These are phyloP conservation scores for Fusarium nygamai DNA, from an alignment of 2,329 filamentous ascomycete species.

Conservation along the genomic window DNA sequence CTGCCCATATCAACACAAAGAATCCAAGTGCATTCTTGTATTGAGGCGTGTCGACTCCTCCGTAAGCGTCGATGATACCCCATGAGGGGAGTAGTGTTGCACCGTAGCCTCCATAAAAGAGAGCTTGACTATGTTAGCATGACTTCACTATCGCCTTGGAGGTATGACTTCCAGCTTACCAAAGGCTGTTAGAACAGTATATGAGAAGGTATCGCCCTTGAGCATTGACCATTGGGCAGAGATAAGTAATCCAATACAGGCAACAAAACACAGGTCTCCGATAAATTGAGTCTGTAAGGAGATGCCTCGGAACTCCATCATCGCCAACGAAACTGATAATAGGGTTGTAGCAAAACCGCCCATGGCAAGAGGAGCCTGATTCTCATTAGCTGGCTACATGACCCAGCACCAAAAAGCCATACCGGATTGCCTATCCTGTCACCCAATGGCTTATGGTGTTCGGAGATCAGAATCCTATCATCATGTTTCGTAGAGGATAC, in stretches of 20 bases:
- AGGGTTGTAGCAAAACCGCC: constrained; percentile 43
- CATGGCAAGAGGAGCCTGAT: constrained; percentile 38
- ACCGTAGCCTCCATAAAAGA: constrained; percentile 43
- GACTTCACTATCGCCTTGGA: not conserved
- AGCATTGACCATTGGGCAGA: constrained; percentile 43
- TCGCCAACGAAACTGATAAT: constrained; percentile 36
- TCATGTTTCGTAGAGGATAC: constrained; percentile 3
- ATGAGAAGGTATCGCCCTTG: constrained; percentile 41
- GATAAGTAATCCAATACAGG: constrained; percentile 41
- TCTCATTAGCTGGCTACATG: not conserved
- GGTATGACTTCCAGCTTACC: constrained; percentile 17
- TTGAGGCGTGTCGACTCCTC: constrained; percentile 13
- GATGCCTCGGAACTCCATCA: constrained; percentile 44
- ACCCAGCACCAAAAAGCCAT: not conserved
- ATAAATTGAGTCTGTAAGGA: constrained; percentile 39
- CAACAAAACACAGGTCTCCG: constrained; percentile 43
- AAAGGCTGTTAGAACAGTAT: constrained; percentile 42
- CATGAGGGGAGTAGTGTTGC: constrained; percentile 35
- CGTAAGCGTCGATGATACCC: constrained; percentile 38
- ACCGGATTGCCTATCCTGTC: constrained; percentile 19
- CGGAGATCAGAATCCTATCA: not conserved
- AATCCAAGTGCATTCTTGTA: constrained; percentile 43
- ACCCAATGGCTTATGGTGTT: not conserved
- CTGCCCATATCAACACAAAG: constrained; percentile 42
- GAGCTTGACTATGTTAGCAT: constrained; percentile 16